A percentile compares a stretch with the other conserved stretches of the same genome.
These are phyloP conservation scores for Tephrocybe sp. DNA, from an alignment of 768 basidiomycete species.

Conservation along the genomic window DNA sequence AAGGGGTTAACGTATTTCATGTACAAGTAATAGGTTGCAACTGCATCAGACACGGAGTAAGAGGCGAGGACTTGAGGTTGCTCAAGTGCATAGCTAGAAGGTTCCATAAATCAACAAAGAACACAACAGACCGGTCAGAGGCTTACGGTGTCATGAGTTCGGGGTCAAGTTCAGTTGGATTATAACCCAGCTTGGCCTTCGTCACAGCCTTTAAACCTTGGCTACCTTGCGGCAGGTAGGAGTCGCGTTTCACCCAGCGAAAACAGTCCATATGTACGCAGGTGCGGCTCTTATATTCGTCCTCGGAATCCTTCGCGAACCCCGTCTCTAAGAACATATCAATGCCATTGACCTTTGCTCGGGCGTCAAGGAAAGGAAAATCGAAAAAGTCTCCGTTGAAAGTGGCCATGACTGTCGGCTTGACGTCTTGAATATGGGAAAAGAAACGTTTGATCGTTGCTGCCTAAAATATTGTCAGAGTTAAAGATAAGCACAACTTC, in stretches of 20 bases:
- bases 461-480: conserved; percentile 44
- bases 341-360: conserved; percentile 85
- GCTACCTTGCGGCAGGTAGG: conserved; percentile 96
- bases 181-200: conserved; percentile 92
- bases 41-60: conserved; percentile 99
- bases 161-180: conserved; percentile 96
- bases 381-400: conserved; percentile 99
- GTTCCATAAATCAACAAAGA: neutral
- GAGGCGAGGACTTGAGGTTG: conserved; percentile 93
- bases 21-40: conserved; percentile 99
- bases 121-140: neutral
- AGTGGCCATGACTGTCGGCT: conserved; percentile 96
- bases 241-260: conserved; percentile 99
- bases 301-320: conserved; percentile 87
- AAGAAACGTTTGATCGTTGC: conserved; percentile 87
- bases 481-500: neutral
- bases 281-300: conserved; percentile 90
- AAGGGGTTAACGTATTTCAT: conserved; percentile 99
- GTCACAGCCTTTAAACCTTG: conserved; percentile 99
- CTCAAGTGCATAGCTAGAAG: conserved; percentile 85
- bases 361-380: conserved; percentile 92
- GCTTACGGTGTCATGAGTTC: conserved; percentile 98
- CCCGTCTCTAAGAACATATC: conserved; percentile 97
- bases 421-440: conserved; percentile 88
- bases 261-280: conserved; percentile 99